These are phyloP conservation scores for Exophiala spinifera DNA, from an alignment of 2,329 filamentous ascomycete genomes.

Conservation along the genomic window DNA sequence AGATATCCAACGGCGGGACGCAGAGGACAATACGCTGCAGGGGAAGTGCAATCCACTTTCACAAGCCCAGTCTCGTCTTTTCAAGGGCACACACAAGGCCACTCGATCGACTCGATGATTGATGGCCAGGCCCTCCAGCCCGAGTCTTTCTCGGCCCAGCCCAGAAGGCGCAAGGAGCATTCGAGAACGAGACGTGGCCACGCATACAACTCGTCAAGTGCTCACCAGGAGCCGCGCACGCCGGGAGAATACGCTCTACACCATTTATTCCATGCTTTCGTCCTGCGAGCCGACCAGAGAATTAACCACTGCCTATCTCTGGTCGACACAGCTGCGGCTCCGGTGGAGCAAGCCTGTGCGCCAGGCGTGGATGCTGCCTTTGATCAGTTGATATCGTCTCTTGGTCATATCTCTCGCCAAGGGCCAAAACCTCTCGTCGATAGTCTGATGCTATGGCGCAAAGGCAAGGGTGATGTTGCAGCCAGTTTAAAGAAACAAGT, in stretches of 20 bases:
- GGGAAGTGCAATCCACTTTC: constrained; percentile 12
- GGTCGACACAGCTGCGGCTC: constrained; percentile 74
- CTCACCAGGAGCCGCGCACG: constrained; percentile 74
- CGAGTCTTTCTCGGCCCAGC: constrained; percentile 13
- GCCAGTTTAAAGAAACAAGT: constrained; percentile 57
- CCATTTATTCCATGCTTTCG: constrained; percentile 94
- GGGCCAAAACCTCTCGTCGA: constrained; percentile 95
- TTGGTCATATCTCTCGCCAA: constrained; percentile 90
- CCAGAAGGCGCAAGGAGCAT: constrained; percentile 55
- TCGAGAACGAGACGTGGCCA: constrained; percentile 68
- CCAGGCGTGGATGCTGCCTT: constrained; percentile 83
- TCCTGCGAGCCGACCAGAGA: constrained; percentile 94
- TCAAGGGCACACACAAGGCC: constrained; percentile 30
- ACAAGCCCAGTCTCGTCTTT: constrained; percentile 21
- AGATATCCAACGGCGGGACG: constrained; percentile 13
- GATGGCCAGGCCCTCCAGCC: constrained; percentile 41
- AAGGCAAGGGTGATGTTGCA: constrained; percentile 88
- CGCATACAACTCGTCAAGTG: constrained; percentile 70
- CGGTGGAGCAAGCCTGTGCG: constrained; percentile 86
- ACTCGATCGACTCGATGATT: constrained; percentile 35
- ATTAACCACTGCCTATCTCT: constrained; percentile 82
- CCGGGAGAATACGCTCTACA: constrained; percentile 98
- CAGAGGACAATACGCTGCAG: constrained; percentile 19
- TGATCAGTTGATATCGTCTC: constrained; percentile 87
- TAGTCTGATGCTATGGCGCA: constrained; percentile 97